Evolutionary conservation across 106 monocot species (phyloP).

Genomic region (Apostasia shenzhenica): DNA sequence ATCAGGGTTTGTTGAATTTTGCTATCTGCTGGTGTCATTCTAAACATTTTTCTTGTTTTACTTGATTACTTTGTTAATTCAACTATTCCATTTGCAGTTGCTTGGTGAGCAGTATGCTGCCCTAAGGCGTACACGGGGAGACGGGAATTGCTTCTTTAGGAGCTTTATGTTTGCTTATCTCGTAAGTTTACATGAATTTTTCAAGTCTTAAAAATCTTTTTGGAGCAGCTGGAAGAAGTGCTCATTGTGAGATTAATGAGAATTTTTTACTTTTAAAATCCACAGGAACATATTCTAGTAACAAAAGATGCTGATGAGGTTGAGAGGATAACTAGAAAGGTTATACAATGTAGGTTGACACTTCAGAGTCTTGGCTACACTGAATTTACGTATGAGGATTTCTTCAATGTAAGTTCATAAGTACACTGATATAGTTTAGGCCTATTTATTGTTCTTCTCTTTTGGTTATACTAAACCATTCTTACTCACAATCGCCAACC

Average conservation of each 20-base stretch:
- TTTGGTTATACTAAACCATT: neutral
- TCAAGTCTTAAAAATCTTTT: conserved; percentile 2
- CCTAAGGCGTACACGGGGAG: conserved; percentile 83
- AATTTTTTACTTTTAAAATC: neutral
- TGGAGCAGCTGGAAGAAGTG: neutral
- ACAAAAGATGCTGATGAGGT: conserved; percentile 76
- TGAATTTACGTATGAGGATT: conserved; percentile 99
- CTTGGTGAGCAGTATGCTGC: conserved; percentile 76
- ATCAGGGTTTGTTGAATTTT: conserved; percentile 61
- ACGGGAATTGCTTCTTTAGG: conserved; percentile 97
- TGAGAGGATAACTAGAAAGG: conserved; percentile 40
- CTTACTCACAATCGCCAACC: too few relatives aligned
- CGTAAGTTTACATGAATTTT: conserved; percentile 29
- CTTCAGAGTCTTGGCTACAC: conserved; percentile 79
- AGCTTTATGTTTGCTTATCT: conserved; percentile 98
- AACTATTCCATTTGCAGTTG: conserved; percentile 34
- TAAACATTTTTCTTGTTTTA: too few relatives aligned
- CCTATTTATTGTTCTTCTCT: neutral
- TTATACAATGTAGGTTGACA: conserved; percentile 75
- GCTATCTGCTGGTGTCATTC: neutral
- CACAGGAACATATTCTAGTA: conserved; percentile 84
- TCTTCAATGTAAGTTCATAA: conserved; percentile 58
- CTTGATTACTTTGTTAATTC: neutral
- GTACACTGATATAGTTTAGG: neutral
- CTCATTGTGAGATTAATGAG: conserved; percentile 8